Conservation (phyloP, 352 stramenopile species). For the Phytophthora idaei region DNA sequence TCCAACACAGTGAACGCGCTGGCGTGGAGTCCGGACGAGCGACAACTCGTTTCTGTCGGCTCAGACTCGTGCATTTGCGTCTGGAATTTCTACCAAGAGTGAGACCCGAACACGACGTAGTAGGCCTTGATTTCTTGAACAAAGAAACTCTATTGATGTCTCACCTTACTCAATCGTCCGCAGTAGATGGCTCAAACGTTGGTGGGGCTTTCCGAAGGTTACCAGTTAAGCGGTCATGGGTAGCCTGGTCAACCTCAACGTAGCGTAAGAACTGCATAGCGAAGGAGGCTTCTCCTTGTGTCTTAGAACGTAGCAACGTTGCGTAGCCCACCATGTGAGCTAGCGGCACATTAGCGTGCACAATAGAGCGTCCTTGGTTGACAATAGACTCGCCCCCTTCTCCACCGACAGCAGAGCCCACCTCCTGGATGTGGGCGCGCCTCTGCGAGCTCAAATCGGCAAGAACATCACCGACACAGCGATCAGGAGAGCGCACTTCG, state of each 20-base stretch:
- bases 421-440: constrained; percentile 72
- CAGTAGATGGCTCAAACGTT: constrained; percentile 16
- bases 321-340: constrained; percentile 83
- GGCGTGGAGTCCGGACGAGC: constrained; percentile 90
- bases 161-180: background rate
- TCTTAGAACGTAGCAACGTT: constrained; percentile 79
- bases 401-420: constrained; percentile 39
- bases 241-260: constrained; percentile 57
- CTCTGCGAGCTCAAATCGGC: constrained; percentile 76
- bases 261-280: constrained; percentile 79
- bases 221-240: constrained; percentile 52
- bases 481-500: constrained; percentile 65
- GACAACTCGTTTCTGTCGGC: constrained; percentile 91
- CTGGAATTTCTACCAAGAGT: constrained; percentile 89
- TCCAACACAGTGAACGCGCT: constrained; percentile 74
- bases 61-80: constrained; percentile 89
- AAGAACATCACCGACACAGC: constrained; percentile 72
- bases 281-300: constrained; percentile 81
- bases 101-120: background rate
- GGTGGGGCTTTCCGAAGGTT: constrained; percentile 19
- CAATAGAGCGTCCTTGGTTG: constrained; percentile 53
- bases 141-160: constrained; percentile 25
- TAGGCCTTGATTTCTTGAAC: background rate
- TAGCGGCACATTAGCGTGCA: constrained; percentile 72
- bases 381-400: constrained; percentile 19